Percentiles rank a stretch among this genome's conserved stretches.
Evolutionary conservation across 805 yeast genomes (phyloP).

Genomic region (Danielia oregonensis): DNA sequence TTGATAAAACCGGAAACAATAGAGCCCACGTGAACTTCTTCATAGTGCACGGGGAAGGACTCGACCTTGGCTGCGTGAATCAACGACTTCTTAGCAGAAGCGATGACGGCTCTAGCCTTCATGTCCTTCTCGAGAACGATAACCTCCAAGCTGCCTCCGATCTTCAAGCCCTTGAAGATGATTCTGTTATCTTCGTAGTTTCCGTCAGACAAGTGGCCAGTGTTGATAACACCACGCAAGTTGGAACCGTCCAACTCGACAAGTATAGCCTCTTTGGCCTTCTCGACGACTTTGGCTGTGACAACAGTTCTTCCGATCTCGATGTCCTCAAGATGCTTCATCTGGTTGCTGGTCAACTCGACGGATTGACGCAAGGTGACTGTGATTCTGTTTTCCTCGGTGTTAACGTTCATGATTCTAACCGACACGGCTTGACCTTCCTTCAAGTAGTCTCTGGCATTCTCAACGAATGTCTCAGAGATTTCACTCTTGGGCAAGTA

Average conservation of each 20-base stretch:
- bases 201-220: constrained; percentile 76
- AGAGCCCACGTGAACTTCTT: constrained; percentile 51
- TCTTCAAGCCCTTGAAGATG: constrained; percentile 53
- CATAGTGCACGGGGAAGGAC: constrained; percentile 54
- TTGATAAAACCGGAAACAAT: constrained; percentile 70
- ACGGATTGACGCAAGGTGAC: constrained; percentile 74
- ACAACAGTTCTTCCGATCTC: constrained; percentile 61
- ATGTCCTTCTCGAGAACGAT: constrained; percentile 66
- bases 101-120: constrained; percentile 55
- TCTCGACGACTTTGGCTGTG: constrained; percentile 62
- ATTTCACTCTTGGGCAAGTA: constrained; percentile 85
- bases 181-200: constrained; percentile 71
- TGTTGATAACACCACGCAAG: constrained; percentile 66
- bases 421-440: constrained; percentile 81
- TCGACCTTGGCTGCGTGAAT: constrained; percentile 56
- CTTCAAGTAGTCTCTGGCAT: constrained; percentile 73
- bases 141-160: constrained; percentile 60
- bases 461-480: constrained; percentile 78
- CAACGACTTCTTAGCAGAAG: constrained; percentile 63
- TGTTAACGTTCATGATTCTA: constrained; percentile 56
- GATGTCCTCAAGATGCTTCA: constrained; percentile 42
- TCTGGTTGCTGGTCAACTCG: constrained; percentile 46
- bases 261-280: constrained; percentile 66
- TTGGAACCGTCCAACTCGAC: constrained; percentile 51
- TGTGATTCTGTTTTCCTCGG: constrained; percentile 48